Percentiles rank a stretch among this genome's conserved stretches.
Conservation (phyloP, 768 basidiomycete species). For the Auriscalpium microsporum region DNA sequence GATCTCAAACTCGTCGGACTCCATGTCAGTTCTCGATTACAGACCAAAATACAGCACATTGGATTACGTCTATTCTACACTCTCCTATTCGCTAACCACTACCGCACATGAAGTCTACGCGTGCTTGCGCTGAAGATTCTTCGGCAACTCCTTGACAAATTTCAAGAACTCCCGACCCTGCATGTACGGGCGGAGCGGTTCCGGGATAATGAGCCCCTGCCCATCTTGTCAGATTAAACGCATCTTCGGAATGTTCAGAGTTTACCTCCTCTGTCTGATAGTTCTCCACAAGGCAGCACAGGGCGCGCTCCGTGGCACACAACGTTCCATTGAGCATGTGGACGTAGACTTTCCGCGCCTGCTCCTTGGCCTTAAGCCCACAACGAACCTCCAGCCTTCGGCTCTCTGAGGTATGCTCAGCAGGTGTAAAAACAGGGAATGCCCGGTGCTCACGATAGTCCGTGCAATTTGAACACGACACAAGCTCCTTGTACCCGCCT, state of each 20-base stretch:
- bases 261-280: constrained; percentile 88
- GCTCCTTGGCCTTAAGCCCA: constrained; percentile 85
- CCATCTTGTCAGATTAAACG: background rate
- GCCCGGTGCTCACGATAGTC: constrained; percentile 78
- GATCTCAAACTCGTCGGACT: no score
- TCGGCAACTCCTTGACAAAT: constrained; percentile 75
- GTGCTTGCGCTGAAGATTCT: constrained; percentile 68
- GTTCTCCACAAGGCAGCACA: constrained; percentile 98
- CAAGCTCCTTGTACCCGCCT: constrained; percentile 91
- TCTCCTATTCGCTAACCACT: no score
- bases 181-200: constrained; percentile 91
- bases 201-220: constrained; percentile 85
- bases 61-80: no score
- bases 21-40: no score
- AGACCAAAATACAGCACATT: no score
- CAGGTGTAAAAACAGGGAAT: background rate
- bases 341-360: constrained; percentile 87
- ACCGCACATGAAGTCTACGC: constrained; percentile 20
- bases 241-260: background rate
- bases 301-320: constrained; percentile 91
- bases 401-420: constrained; percentile 50
- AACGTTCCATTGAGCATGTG: constrained; percentile 99
- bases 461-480: constrained; percentile 97
- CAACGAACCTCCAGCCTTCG: constrained; percentile 89
- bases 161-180: constrained; percentile 87